Percentiles rank a stretch among this genome's conserved stretches.
phyloP scores from a whole-genome alignment of 805 yeast species.

The Candida adriatica region DNA sequence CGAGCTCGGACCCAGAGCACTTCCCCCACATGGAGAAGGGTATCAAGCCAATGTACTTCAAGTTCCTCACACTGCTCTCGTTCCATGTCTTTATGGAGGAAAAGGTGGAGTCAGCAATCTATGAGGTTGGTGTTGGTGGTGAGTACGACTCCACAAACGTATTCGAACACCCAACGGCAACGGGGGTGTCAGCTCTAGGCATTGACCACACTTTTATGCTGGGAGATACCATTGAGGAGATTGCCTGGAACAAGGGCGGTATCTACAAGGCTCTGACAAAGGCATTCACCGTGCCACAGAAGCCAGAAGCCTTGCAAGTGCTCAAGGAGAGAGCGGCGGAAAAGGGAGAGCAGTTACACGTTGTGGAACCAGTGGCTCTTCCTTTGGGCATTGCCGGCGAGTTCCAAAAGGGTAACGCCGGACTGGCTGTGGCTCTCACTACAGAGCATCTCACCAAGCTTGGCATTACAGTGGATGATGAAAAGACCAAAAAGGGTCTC shows the following conservation, averaged over 20 bases:
- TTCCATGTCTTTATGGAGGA: constrained; percentile 87
- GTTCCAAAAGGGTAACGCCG: constrained; percentile 81
- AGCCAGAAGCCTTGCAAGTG: constrained; percentile 48
- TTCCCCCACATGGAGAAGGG: constrained; percentile 74
- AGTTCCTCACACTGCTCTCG: constrained; percentile 80
- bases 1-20: constrained; percentile 44
- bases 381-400: constrained; percentile 74
- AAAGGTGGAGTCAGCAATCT: constrained; percentile 88
- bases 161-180: constrained; percentile 67
- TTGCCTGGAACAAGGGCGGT: constrained; percentile 96
- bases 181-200: constrained; percentile 84
- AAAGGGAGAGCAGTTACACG: constrained; percentile 41
- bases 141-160: constrained; percentile 95
- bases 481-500: constrained; percentile 42
- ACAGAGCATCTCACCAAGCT: constrained; percentile 48
- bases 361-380: constrained; percentile 35
- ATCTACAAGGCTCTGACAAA: constrained; percentile 66
- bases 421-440: constrained; percentile 73
- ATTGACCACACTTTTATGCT: constrained; percentile 79
- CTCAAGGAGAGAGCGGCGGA: constrained; percentile 66
- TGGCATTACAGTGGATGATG: constrained; percentile 30
- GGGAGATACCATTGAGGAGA: constrained; percentile 81
- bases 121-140: constrained; percentile 98
- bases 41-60: constrained; percentile 87
- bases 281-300: constrained; percentile 61